Percentiles rank a stretch among this genome's conserved stretches.
phyloP scores from a whole-genome alignment of 805 yeast genomes.

The Wickerhamiella parazyma region DNA sequence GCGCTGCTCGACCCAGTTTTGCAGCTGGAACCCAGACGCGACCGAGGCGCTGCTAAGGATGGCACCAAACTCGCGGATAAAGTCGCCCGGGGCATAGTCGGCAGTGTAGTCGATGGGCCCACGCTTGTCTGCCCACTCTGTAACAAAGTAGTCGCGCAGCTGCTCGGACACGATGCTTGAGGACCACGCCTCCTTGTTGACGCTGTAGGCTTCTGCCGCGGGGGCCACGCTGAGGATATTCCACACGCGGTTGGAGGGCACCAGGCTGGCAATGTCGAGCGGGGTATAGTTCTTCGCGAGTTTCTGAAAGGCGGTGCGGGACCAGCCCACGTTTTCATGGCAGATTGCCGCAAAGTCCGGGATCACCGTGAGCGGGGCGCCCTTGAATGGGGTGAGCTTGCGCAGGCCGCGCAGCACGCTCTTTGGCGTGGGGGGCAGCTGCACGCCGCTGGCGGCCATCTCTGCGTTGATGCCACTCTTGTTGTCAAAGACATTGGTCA shows the following conservation, averaged over 20 bases:
- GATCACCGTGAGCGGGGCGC: conserved; percentile 13
- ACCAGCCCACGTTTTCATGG: conserved; percentile 21
- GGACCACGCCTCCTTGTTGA: conserved; percentile 24
- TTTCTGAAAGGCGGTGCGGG: conserved; percentile 10
- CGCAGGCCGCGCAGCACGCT: conserved; percentile 14
- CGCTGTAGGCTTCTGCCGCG: conserved; percentile 18
- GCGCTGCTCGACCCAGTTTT: conserved; percentile 26
- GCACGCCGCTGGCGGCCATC: conserved; percentile 27
- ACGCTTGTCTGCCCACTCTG: conserved; percentile 29
- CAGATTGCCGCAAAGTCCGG: conserved; percentile 17
- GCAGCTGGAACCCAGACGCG: conserved; percentile 19
- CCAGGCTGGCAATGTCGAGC: conserved; percentile 18
- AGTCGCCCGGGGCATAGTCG: conserved; percentile 29
- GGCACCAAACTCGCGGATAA: conserved; percentile 24
- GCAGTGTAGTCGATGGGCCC: conserved; percentile 27
- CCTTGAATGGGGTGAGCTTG: conserved; percentile 8
- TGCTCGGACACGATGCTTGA: conserved; percentile 27
- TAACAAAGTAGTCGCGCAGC: conserved; percentile 25
- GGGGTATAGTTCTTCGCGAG: conserved; percentile 7
- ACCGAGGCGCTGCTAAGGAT: conserved; percentile 20
- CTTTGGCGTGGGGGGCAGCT: conserved; percentile 21
- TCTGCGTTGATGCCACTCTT: conserved; percentile 27
- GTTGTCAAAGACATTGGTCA: conserved; percentile 27
- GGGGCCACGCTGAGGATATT: conserved; percentile 24
- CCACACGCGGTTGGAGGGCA: conserved; percentile 27